Conservation (phyloP, 73 alveolate genomes). For the Tetrahymena malaccensis region DNA sequence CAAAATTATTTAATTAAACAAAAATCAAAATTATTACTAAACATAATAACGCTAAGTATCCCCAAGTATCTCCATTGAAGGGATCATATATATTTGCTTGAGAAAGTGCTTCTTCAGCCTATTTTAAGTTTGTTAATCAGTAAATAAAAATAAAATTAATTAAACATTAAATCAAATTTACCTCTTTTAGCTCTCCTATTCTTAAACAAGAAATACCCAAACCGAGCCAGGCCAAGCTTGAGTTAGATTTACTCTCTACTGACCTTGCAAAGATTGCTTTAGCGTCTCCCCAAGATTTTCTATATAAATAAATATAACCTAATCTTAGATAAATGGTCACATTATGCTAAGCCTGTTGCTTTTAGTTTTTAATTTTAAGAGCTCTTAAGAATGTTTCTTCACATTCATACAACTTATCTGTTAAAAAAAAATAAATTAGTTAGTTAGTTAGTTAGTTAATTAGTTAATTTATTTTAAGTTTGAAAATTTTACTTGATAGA, state of each 20-base stretch:
- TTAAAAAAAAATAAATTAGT: background rate
- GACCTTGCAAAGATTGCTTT: constrained; percentile 74
- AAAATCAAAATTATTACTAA: background rate
- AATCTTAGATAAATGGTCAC: constrained; percentile 60
- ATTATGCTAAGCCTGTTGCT: background rate
- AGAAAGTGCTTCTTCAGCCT: constrained; percentile 37
- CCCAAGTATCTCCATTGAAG: constrained; percentile 44
- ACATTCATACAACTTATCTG: constrained; percentile 31
- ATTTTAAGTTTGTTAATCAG: background rate
- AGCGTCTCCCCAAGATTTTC: constrained; percentile 87
- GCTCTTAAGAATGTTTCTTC: constrained; percentile 41
- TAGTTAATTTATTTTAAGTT: too few species aligned
- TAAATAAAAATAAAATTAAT: background rate
- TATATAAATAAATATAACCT: constrained; percentile 72
- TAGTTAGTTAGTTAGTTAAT: too few species aligned
- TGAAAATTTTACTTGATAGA: background rate
- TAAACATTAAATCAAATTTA: background rate
- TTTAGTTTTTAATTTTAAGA: background rate
- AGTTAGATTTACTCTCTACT: constrained; percentile 71
- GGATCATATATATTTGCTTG: constrained; percentile 40
- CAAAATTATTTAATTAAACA: background rate
- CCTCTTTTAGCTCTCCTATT: constrained; percentile 72
- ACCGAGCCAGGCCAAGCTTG: constrained; percentile 82
- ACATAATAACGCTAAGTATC: constrained; percentile 21
- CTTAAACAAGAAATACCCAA: constrained; percentile 87